Evolutionary conservation across 495 filamentous ascomycete species (phyloP).

Genomic region (Jackrogersella multiformis): DNA sequence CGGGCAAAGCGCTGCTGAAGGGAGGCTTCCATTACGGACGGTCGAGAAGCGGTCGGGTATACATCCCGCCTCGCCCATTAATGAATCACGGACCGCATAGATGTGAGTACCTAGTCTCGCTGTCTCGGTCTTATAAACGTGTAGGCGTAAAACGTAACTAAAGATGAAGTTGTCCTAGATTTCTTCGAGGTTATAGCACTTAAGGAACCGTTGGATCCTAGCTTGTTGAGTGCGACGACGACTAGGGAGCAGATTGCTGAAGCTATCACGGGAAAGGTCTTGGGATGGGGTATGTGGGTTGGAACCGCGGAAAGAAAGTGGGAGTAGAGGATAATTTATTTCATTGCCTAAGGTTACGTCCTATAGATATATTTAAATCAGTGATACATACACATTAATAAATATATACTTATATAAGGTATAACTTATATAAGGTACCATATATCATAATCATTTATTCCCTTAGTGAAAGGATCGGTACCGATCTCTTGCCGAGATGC

Average conservation of each 20-base stretch:
- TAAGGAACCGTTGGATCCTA: constrained; percentile 49
- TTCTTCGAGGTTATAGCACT: constrained; percentile 61
- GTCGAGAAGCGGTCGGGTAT: constrained; percentile 51
- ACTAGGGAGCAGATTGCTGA: constrained; percentile 54
- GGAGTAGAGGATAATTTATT: constrained; percentile 29
- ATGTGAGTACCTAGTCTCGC: constrained; percentile 45
- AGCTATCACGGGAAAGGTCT: constrained; percentile 57
- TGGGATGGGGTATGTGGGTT: constrained; percentile 63
- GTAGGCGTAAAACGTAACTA: not conserved
- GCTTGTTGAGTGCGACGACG: constrained; percentile 45
- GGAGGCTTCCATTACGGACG: constrained; percentile 60
- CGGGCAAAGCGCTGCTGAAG: constrained; percentile 43
- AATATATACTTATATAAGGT: too few species aligned
- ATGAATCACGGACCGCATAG: constrained; percentile 60
- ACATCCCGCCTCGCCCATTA: constrained; percentile 53
- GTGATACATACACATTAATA: too few species aligned
- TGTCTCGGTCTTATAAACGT: not conserved
- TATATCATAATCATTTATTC: too few species aligned
- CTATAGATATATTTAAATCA: too few species aligned
- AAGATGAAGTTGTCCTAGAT: constrained; percentile 28
- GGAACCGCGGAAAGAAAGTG: constrained; percentile 57
- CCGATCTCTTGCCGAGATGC: constrained; percentile 31
- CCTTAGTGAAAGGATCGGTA: too few species aligned
- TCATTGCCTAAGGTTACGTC: not conserved
- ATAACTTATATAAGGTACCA: too few species aligned